Evolutionary conservation across 2,329 filamentous ascomycete genomes (phyloP), one percentile per base, ranked within the genome.

Genomic region (Verticillium longisporum): DNA sequence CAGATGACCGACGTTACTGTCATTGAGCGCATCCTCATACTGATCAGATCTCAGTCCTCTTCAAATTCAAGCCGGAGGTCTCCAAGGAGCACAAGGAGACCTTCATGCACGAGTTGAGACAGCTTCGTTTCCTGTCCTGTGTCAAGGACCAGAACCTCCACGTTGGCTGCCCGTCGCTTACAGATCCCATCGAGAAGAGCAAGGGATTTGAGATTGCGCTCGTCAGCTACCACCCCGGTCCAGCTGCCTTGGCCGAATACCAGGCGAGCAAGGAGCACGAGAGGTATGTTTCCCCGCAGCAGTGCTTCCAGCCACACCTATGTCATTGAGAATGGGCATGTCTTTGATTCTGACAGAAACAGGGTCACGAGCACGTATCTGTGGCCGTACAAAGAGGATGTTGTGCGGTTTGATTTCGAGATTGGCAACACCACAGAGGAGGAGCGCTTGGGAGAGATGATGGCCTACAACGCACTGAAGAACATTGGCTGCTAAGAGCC

Each of bases 371-470:
- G 73, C 34, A 77, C 74, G 3, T 80, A 79, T 58, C 69, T 85
- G 7, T 82, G 78, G 69, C 82, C 82, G 0, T 84, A 75, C 65
- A 79, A 78, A 18, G 81, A 84, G 58, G 80, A 84, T 61, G 69
- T 84, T 1, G 74, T 75, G 15, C 72, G 82, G 18, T 84, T 83
- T 65, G 82, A 84, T 64, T 84, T 84, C 63, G 81, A 84, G 60
- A 77, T 82, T 26, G 45, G 45, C 45, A 53, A 53, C 18, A 21
- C 15, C 26, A 74, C 76, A 3, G 62, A 68, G 10, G 74, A 74
- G 54, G 76, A 78, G 45, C 45, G 45, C 7, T 18, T 53, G 18
- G 45, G 45, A 2, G 45, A 53, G 10, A 53, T 53, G 45, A 53
- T 53, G 45, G 45, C 45, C 6, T 53, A 53, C 4, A 18, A n/a